Conservation (phyloP, 345 rosid genomes). For the Salix purpurea region DNA sequence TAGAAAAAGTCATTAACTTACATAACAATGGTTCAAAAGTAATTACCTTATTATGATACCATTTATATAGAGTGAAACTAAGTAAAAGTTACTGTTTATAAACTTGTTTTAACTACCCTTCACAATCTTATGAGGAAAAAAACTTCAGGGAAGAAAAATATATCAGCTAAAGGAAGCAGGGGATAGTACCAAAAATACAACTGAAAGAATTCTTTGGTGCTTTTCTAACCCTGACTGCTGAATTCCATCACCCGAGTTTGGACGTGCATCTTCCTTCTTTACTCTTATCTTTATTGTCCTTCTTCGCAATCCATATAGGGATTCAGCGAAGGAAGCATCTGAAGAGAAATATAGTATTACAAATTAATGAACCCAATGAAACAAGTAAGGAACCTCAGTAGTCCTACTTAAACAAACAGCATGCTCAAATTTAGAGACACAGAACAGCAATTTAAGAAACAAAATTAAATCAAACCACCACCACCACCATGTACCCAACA, state of each 20-base stretch:
- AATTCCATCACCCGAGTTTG: conserved; percentile 43
- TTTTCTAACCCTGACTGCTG: conserved; percentile 68
- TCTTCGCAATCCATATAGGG: conserved; percentile 93
- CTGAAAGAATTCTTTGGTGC: conserved; percentile 82
- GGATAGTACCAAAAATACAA: conserved; percentile 75
- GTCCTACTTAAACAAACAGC: conserved; percentile 1
- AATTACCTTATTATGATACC: not conserved
- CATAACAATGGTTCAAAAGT: not conserved
- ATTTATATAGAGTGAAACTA: not conserved
- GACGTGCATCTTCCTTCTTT: conserved; percentile 39
- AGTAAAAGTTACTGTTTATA: not conserved
- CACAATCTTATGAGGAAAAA: not conserved
- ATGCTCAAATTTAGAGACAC: not conserved
- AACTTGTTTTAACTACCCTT: not conserved
- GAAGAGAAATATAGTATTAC: conserved; percentile 17
- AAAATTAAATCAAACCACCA: not conserved
- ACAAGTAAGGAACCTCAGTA: not conserved
- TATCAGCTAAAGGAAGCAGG: conserved; percentile 15
- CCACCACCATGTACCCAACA: not conserved
- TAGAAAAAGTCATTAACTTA: conserved; percentile 14
- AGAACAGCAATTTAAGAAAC: not conserved
- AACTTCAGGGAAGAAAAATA: not conserved
- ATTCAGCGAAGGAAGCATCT: conserved; percentile 97
- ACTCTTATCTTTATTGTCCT: conserved; percentile 58
- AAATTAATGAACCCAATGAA: conserved; percentile 9